Evolutionary conservation across 2,329 filamentous ascomycete species (phyloP).

Genomic region (Exophiala viscosa): DNA sequence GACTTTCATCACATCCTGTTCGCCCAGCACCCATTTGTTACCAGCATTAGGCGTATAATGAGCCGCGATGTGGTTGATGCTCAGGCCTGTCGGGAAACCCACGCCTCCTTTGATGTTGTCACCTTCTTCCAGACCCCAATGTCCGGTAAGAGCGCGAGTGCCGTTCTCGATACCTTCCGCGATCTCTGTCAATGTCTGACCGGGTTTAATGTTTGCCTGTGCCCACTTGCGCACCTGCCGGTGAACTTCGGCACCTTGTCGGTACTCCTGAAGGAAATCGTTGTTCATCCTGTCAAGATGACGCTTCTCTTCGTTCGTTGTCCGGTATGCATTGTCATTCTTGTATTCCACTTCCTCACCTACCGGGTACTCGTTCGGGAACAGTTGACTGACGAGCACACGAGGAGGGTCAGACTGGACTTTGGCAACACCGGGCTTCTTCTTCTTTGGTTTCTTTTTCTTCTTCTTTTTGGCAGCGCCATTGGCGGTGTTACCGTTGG

Average conservation of each 20-base stretch:
- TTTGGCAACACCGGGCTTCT: slow-evolving; percentile 60
- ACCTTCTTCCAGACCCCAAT: slow-evolving; percentile 71
- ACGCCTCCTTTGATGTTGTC: slow-evolving; percentile 75
- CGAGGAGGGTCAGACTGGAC: slow-evolving; percentile 74
- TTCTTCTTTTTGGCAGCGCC: slow-evolving; percentile 68
- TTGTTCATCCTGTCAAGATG: slow-evolving; percentile 76
- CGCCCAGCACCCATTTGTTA: slow-evolving; percentile 67
- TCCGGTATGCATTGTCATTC: slow-evolving; percentile 73
- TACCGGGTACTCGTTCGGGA: slow-evolving; percentile 70
- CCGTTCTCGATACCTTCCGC: slow-evolving; percentile 83
- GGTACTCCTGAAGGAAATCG: slow-evolving; percentile 76
- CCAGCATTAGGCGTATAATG: slow-evolving; percentile 86
- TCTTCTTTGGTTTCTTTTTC: slow-evolving; percentile 74
- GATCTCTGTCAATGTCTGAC: slow-evolving; percentile 74
- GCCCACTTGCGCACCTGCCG: slow-evolving; percentile 82
- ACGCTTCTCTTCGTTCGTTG: slow-evolving; percentile 79
- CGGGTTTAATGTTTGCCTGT: slow-evolving; percentile 74
- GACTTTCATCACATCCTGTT: slow-evolving; percentile 69
- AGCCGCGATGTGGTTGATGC: slow-evolving; percentile 78
- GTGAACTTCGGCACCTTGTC: slow-evolving; percentile 83
- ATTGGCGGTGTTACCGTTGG: slow-evolving; percentile 29
- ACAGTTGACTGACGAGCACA: slow-evolving; percentile 69
- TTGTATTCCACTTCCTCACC: slow-evolving; percentile 76
- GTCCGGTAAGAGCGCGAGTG: slow-evolving; percentile 71
- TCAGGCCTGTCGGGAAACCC: slow-evolving; percentile 81